These are phyloP conservation scores for Trichoderma atrobrunneum DNA, from an alignment of 2,329 filamentous ascomycete genomes.

Conservation along the genomic window DNA sequence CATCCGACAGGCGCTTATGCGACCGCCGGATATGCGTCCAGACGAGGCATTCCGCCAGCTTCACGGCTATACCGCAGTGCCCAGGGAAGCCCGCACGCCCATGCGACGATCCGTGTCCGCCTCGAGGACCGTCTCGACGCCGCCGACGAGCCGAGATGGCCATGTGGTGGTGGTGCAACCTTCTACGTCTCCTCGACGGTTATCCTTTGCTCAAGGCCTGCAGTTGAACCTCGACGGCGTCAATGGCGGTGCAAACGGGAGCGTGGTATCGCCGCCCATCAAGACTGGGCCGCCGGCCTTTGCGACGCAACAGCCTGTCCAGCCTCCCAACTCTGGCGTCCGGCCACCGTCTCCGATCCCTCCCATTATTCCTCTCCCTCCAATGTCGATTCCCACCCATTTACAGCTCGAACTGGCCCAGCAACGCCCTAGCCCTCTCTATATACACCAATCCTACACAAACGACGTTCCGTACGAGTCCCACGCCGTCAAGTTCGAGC, in stretches of 20 bases:
- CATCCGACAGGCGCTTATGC: constrained; percentile 31
- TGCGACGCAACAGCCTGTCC: constrained; percentile 17
- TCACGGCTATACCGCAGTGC: constrained; percentile 24
- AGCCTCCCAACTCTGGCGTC: constrained; percentile 25
- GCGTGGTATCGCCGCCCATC: constrained; percentile 25
- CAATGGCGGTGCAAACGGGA: constrained; percentile 17
- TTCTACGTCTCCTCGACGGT: constrained; percentile 42
- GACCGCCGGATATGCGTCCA: constrained; percentile 26
- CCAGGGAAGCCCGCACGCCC: constrained; percentile 23
- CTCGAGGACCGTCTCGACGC: constrained; percentile 50
- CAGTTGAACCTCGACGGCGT: constrained; percentile 40
- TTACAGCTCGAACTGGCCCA: constrained; percentile 63
- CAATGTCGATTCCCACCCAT: constrained; percentile 65
- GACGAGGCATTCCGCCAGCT: constrained; percentile 25
- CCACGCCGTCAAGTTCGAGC: constrained; percentile 85
- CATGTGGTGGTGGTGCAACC: constrained; percentile 25
- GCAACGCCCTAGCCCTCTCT: constrained; percentile 61
- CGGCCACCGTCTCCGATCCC: constrained; percentile 49
- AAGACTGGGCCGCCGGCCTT: constrained; percentile 27
- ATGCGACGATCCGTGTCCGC: constrained; percentile 35
- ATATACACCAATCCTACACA: constrained; percentile 58
- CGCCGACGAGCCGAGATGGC: constrained; percentile 46
- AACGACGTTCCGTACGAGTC: constrained; percentile 79
- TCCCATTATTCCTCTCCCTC: constrained; percentile 58
- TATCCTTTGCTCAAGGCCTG: constrained; percentile 49